Percentiles rank a stretch among this genome's conserved stretches.
Evolutionary conservation across 441 rosid species (phyloP).

Genomic region (Populus hybrid): DNA sequence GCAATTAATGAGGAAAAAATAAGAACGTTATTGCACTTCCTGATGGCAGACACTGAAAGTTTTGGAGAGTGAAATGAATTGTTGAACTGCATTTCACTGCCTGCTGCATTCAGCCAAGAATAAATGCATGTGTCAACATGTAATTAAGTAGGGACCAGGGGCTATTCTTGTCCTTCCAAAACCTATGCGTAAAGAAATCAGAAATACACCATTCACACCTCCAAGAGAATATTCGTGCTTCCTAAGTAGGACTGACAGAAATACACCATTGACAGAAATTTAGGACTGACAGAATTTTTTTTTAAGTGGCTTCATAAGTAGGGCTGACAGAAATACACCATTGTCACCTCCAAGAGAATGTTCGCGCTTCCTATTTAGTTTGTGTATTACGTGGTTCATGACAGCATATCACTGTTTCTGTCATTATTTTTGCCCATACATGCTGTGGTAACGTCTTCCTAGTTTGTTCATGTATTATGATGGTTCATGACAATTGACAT

Average conservation of each 20-base stretch:
- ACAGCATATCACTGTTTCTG: neutral
- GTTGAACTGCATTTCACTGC: slow-evolving; percentile 2
- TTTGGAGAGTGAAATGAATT: neutral
- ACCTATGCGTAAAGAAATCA: neutral
- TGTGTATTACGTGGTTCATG: neutral
- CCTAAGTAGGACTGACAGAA: too few species aligned
- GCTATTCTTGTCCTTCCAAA: neutral
- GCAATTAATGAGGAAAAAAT: neutral
- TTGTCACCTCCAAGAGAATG: neutral
- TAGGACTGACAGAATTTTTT: neutral
- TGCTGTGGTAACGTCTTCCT: neutral
- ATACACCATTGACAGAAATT: too few species aligned
- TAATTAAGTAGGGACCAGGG: neutral
- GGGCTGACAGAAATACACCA: neutral
- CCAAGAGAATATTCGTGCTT: too few species aligned
- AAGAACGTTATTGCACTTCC: neutral
- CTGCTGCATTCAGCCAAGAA: neutral
- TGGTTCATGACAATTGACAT: neutral
- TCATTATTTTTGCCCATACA: neutral
- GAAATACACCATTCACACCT: neutral
- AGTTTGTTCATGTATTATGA: neutral
- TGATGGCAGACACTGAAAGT: neutral
- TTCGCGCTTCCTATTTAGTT: neutral
- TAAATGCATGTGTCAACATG: neutral
- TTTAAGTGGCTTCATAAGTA: neutral